phyloP scores from a whole-genome alignment of 1,139 yeast species.

The Taiozyma sp. region DNA sequence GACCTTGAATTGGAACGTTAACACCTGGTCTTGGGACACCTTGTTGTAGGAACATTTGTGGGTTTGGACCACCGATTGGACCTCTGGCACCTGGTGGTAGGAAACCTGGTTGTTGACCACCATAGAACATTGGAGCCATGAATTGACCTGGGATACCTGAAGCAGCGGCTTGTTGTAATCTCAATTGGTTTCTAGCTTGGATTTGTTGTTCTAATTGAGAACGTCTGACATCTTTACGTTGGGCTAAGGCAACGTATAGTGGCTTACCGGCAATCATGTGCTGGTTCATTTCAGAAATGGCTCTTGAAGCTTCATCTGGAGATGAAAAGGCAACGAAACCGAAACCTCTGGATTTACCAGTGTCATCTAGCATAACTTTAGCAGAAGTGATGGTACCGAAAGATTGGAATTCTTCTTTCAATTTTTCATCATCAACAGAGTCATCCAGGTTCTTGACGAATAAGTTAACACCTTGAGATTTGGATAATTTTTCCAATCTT shows the following conservation, averaged over 20 bases:
- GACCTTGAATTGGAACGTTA: slow-evolving; percentile 52
- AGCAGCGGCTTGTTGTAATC: slow-evolving; percentile 86
- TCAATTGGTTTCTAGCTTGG: slow-evolving; percentile 97
- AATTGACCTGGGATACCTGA: slow-evolving; percentile 94
- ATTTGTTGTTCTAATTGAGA: slow-evolving; percentile 97
- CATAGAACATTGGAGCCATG: slow-evolving; percentile 92
- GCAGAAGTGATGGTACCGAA: slow-evolving; percentile 96
- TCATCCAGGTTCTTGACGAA: slow-evolving; percentile 97
- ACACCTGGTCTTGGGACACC: slow-evolving; percentile 49
- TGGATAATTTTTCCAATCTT: slow-evolving; percentile 87
- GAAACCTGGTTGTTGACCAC: slow-evolving; percentile 74
- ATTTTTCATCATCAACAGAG: slow-evolving; percentile 82
- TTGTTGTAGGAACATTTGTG: slow-evolving; percentile 78
- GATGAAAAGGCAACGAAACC: slow-evolving; percentile 98
- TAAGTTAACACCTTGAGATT: slow-evolving; percentile 97
- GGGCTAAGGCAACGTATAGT: slow-evolving; percentile 97
- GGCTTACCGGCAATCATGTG: slow-evolving; percentile 96
- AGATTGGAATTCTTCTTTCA: slow-evolving; percentile 89
- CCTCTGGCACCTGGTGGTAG: slow-evolving; percentile 81
- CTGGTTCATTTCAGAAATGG: slow-evolving; percentile 98
- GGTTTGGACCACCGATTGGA: slow-evolving; percentile 86
- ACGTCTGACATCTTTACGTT: slow-evolving; percentile 97
- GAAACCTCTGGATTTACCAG: slow-evolving; percentile 95
- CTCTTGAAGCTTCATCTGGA: slow-evolving; percentile 99
- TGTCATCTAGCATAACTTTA: slow-evolving; percentile 93